Percentiles rank a stretch among this genome's conserved stretches.
Evolutionary conservation across 768 basidiomycete species (phyloP).

Genomic region (Termitomyces sp.): DNA sequence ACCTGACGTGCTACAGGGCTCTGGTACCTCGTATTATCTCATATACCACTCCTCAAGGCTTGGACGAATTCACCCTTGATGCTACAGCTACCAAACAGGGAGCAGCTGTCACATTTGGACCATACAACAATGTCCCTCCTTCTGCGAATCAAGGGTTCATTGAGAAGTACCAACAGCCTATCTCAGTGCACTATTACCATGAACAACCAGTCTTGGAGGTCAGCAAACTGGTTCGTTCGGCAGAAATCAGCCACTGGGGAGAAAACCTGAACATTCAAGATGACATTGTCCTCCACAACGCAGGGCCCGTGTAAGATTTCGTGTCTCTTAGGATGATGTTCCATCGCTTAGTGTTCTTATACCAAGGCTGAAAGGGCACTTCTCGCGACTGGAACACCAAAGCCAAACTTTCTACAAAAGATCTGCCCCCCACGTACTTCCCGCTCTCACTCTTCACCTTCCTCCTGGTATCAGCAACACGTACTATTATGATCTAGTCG

Average conservation of each 20-base stretch:
- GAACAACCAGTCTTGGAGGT: constrained; percentile 81
- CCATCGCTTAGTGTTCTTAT: neutral
- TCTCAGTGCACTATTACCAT: constrained; percentile 76
- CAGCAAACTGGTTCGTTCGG: constrained; percentile 62
- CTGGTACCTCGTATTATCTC: constrained; percentile 66
- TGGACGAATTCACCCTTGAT: constrained; percentile 59
- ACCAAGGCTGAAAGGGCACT: constrained; percentile 86
- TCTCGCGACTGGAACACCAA: constrained; percentile 89
- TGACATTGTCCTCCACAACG: constrained; percentile 79
- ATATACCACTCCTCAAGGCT: constrained; percentile 60
- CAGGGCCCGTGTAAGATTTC: constrained; percentile 75
- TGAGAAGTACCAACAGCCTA: constrained; percentile 53
- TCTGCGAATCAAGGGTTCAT: constrained; percentile 56
- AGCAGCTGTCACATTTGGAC: constrained; percentile 83
- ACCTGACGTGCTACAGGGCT: constrained; percentile 40
- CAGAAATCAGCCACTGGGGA: constrained; percentile 97
- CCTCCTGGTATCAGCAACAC: constrained; percentile 77
- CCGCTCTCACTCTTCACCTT: constrained; percentile 71
- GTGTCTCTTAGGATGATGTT: neutral
- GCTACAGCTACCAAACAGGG: constrained; percentile 66
- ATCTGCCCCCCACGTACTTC: constrained; percentile 64
- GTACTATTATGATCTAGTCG: constrained; percentile 90
- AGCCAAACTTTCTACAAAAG: constrained; percentile 65
- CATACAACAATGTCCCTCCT: constrained; percentile 70
- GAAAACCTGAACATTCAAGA: constrained; percentile 92